phyloP scores from a whole-genome alignment of 495 filamentous ascomycete species.

The Platismatia glauca region DNA sequence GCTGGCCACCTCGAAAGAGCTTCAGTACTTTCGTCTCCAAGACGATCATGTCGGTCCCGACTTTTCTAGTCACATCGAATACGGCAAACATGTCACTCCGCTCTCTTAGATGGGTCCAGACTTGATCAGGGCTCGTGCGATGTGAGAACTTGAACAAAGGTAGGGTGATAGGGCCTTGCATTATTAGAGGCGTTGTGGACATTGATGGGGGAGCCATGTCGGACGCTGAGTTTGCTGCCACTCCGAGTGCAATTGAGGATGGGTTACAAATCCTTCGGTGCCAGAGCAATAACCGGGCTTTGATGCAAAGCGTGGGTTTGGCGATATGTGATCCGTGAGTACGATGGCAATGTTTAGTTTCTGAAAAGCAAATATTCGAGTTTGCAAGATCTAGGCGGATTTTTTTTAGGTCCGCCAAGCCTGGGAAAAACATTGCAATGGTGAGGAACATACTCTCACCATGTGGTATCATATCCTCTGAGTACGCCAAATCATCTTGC shows the following conservation, averaged over 20 bases:
- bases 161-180: constrained; percentile 17
- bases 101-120: constrained; percentile 20
- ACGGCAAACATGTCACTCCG: constrained; percentile 21
- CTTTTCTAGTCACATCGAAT: constrained; percentile 19
- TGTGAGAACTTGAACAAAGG: constrained; percentile 21
- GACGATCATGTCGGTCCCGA: constrained; percentile 4
- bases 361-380: background rate
- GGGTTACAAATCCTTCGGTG: background rate
- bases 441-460: background rate
- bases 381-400: background rate
- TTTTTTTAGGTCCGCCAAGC: background rate
- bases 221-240: background rate
- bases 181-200: background rate
- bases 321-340: background rate
- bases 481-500: background rate
- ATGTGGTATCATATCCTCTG: constrained; percentile 4
- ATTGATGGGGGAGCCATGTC: constrained; percentile 12
- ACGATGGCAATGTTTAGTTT: background rate
- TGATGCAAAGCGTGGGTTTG: background rate
- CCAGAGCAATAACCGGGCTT: background rate
- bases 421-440: background rate
- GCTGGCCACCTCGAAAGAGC: constrained; percentile 15
- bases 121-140: constrained; percentile 14
- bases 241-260: background rate
- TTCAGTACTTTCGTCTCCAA: constrained; percentile 16